These are phyloP conservation scores for Leccinum variicolor DNA, from an alignment of 768 basidiomycete species.

Conservation along the genomic window DNA sequence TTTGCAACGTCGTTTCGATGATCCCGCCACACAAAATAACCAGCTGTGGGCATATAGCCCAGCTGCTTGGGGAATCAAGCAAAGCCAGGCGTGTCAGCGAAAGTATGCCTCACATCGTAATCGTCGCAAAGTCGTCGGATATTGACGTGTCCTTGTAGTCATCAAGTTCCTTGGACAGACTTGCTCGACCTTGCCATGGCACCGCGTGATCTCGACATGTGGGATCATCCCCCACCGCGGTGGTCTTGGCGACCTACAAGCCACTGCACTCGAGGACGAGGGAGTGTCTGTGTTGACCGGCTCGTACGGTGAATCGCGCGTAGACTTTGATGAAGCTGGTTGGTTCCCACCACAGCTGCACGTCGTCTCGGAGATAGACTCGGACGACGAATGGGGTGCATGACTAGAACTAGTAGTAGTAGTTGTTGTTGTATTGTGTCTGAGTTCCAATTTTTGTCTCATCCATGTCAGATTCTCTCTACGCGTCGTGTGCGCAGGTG, in stretches of 20 bases:
- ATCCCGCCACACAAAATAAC: conserved; percentile 69
- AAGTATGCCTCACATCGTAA: conserved; percentile 39
- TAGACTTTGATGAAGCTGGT: conserved; percentile 52
- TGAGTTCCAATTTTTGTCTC: no score
- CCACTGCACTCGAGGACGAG: conserved; percentile 66
- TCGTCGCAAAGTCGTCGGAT: not conserved
- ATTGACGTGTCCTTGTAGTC: conserved; percentile 38
- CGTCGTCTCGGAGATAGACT: conserved; percentile 7
- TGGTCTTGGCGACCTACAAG: conserved; percentile 65
- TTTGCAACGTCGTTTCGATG: conserved; percentile 62
- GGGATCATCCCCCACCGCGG: conserved; percentile 74
- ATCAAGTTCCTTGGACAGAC: conserved; percentile 64
- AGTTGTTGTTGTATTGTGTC: no score
- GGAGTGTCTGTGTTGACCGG: conserved; percentile 63
- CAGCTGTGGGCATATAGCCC: conserved; percentile 76
- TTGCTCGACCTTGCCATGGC: conserved; percentile 71
- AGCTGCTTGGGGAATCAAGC: conserved; percentile 69
- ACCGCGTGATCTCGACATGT: conserved; percentile 65
- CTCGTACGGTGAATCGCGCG: conserved; percentile 50
- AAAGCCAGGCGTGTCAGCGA: conserved; percentile 80
- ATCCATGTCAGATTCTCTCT: conserved; percentile 40
- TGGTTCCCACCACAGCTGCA: conserved; percentile 53
- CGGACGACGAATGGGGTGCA: conserved; percentile 23
- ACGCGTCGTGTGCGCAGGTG: conserved; percentile 66
- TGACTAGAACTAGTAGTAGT: not conserved